phyloP scores from a whole-genome alignment of 1,284 basidiomycete genomes.

The Ustilago tritici region DNA sequence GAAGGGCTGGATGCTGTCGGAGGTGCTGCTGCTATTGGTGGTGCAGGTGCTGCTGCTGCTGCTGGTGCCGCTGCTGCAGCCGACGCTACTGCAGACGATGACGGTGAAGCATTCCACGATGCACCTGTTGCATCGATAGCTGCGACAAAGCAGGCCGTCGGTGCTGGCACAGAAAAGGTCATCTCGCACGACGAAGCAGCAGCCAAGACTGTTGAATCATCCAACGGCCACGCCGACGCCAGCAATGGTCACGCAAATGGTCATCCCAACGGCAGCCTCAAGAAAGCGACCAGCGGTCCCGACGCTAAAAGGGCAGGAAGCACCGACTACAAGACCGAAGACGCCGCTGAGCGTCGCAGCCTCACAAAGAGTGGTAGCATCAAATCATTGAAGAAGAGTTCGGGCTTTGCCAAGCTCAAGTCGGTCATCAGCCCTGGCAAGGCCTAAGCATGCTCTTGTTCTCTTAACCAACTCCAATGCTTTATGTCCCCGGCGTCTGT shows the following conservation, averaged over 20 bases:
- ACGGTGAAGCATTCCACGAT: constrained; percentile 44
- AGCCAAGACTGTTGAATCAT: too few relatives aligned
- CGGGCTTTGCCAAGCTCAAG: constrained; percentile 50
- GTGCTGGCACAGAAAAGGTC: constrained; percentile 48
- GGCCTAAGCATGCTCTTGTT: constrained; percentile 13
- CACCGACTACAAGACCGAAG: constrained; percentile 42
- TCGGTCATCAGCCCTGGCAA: constrained; percentile 32
- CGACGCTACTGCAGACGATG: constrained; percentile 22
- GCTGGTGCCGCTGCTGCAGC: constrained; percentile 32
- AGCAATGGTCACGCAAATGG: constrained; percentile 24
- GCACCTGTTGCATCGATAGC: constrained; percentile 41
- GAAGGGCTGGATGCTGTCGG: constrained; percentile 14
- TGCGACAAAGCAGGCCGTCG: constrained; percentile 28
- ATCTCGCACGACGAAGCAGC: constrained; percentile 47
- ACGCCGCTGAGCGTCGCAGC: constrained; percentile 20
- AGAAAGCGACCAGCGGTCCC: constrained; percentile 11
- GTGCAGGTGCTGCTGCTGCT: constrained; percentile 25
- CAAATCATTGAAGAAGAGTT: constrained; percentile 31
- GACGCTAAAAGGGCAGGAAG: constrained; percentile 13
- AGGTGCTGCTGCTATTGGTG: constrained; percentile 29
- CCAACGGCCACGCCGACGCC: constrained; percentile 8
- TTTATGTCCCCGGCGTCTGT: background rate
- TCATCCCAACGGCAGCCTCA: constrained; percentile 16
- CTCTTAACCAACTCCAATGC: background rate
- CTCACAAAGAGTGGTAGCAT: constrained; percentile 36